Base-by-base conservation (phyloP, 345 rosid genomes). In the Eucalyptus virginea region DNA sequence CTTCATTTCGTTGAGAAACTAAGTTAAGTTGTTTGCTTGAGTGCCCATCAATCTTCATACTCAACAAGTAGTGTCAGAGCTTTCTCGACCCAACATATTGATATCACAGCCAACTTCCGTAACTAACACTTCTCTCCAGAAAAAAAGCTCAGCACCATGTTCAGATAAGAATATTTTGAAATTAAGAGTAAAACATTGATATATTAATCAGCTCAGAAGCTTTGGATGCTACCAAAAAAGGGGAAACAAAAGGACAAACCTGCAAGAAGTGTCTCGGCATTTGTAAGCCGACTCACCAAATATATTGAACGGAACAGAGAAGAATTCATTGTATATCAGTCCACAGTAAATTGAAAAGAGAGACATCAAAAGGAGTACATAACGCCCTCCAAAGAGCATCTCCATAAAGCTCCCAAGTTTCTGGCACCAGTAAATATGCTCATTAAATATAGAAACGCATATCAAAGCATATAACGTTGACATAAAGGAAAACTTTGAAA, bases 341-440 rank as follows among this genome's bases (percentile, higher is more conserved):
- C 99, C 99, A 93, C 99, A 96, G 89, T 98, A 98, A 91, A 98
- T 95, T 88, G 99, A 97, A 93, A 98, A 98, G 81, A 98, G 92
- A n/a, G 99, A 92, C 99, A 98, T 97, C 90, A 98, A 90, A 89
- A 98, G 96, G 88, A 98, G 95, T 54, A 95, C 96, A 94, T 98
- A 98, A 87, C 99, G 98, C 62, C 99, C 99, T 28, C 98, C 98
- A 89, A 98, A 98, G 80, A 97, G 94, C 98, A 98, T 95, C 94
- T 96, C 99, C 99, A 98, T 97, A 94, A 98, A 98, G 95, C 99
- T 98, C 92, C 99, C 99, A 54, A 95, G 99, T 96, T 96, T 97
- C 99, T 98, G 94, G 86, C 86, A 92, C 86, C 67, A 87, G 69
- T 86, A 48, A 67, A 67, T 12, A 86, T 11, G 15, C 26, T 51